Conservation (phyloP, 495 filamentous ascomycete species). For the Hypoxylon crocopeplum region DNA sequence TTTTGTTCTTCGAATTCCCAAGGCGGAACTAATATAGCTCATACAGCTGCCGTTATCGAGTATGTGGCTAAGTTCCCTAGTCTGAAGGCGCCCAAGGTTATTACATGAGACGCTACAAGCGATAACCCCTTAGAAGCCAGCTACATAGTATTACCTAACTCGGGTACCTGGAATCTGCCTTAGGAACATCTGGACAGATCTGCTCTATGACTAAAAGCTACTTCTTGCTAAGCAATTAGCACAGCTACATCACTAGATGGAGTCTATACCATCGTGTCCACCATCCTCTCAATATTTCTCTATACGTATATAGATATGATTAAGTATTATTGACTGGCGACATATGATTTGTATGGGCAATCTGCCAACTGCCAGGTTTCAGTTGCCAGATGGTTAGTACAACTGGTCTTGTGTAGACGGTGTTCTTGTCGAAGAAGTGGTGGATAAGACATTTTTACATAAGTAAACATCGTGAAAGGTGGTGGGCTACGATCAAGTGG, state of each 20-base stretch:
- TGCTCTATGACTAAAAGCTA: slow-evolving; percentile 7
- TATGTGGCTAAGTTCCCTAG: slow-evolving; percentile 3
- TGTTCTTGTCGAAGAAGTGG: too few relatives aligned
- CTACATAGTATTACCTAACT: slow-evolving; percentile 7
- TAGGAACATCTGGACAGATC: not conserved
- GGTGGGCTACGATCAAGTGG: too few relatives aligned
- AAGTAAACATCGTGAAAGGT: too few relatives aligned
- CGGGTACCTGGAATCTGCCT: slow-evolving; percentile 14
- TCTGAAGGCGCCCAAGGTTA: slow-evolving; percentile 12
- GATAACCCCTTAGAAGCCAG: slow-evolving; percentile 7
- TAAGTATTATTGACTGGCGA: too few relatives aligned
- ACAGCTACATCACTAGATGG: not conserved
- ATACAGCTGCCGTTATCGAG: slow-evolving; percentile 2
- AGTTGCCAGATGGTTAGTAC: too few relatives aligned
- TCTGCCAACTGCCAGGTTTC: too few relatives aligned
- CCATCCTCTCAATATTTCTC: too few relatives aligned
- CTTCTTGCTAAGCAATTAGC: slow-evolving; percentile 15
- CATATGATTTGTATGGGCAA: too few relatives aligned
- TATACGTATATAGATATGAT: too few relatives aligned
- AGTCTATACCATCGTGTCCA: too few relatives aligned
- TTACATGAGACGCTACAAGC: slow-evolving; percentile 8
- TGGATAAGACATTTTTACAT: too few relatives aligned
- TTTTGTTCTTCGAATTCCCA: slow-evolving; percentile 16
- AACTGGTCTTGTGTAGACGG: too few relatives aligned
- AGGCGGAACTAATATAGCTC: not conserved